Base-by-base conservation (phyloP, 176 grass and related monocot genomes). In the Carex cristatella region DNA sequence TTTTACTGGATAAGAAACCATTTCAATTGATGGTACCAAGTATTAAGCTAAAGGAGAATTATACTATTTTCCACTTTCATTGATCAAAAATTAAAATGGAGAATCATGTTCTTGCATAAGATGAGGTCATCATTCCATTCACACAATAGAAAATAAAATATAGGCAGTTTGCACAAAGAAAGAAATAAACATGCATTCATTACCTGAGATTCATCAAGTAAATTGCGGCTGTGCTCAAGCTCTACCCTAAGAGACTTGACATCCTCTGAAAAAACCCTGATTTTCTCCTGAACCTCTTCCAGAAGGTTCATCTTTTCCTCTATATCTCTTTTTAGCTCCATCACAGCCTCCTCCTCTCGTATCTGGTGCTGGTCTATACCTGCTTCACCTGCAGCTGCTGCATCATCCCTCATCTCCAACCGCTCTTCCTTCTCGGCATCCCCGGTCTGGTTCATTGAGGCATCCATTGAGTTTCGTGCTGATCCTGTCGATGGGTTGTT, bases 191-290 rank as follows among this genome's bases (percentile, higher is more conserved):
- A 49, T 74, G 9, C 7, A 61, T 73, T 65, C 35, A 71, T 88
- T 86, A 99, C 97, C 90, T 99, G 97, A 87, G 97, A 96, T 81
- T 99, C 97, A 35, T 99, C 93, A 84, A 96, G 97, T 74, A 90
- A 93, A 88, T 87, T 92, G 55, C 30, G 61, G 10, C 79, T 87
- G 33, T 91, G 86, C 62, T 99, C 90, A 81, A 91, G 90, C 66
- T 96, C 97, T 91, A 84, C 90, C 32, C 73, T 94, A 73, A 99
- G 73, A 38, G 87, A 91, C 79, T 86, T 86, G 30, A 91, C 54
- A 51, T 99, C 97, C 62, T 94, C 88, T 76, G 83, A 82, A 10
- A 88, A 18, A 77, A 70, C 68, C 67, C 80, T 84, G 86, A 92
- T 88, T 82, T 94, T 96, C 56, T 63, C 83, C 93, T 99, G 91